A percentile compares a stretch with the other conserved stretches of the same genome.
These are phyloP conservation scores for Thermochaetoides dissita DNA, from an alignment of 2,329 filamentous ascomycete genomes.

Conservation along the genomic window DNA sequence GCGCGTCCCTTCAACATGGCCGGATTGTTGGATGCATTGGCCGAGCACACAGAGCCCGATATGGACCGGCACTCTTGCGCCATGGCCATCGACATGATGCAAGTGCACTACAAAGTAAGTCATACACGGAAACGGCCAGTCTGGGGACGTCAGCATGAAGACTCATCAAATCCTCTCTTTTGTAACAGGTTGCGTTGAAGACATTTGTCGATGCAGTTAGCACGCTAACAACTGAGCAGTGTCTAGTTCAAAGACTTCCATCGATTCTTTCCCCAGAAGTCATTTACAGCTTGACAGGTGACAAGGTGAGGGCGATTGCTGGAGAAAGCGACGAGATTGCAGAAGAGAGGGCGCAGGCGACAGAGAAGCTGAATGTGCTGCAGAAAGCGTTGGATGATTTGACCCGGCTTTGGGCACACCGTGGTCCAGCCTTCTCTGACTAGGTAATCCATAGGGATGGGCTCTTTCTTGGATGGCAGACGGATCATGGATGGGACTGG, in stretches of 20 bases:
- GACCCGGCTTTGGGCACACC: not conserved
- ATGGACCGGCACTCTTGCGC: constrained; percentile 6
- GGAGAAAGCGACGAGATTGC: constrained; percentile 1
- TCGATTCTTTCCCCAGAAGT: constrained; percentile 1
- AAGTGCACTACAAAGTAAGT: constrained; percentile 6
- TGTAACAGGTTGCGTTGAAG: constrained; percentile 1
- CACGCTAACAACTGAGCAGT: constrained; percentile 2
- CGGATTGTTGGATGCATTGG: not conserved
- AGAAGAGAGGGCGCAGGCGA: constrained; percentile 1
- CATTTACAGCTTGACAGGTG: constrained; percentile 1
- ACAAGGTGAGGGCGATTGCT: not conserved
- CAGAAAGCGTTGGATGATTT: constrained; percentile 3
- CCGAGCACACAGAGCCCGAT: constrained; percentile 1
- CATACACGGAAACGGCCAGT: not conserved
- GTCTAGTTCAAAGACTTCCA: constrained; percentile 1
- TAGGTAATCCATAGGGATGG: too few species aligned
- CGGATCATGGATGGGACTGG: too few species aligned
- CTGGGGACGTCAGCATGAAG: not conserved
- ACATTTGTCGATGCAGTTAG: constrained; percentile 2
- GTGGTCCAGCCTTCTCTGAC: not conserved
- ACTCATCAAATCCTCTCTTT: not conserved
- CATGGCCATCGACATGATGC: constrained; percentile 5
- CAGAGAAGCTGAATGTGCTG: constrained; percentile 2
- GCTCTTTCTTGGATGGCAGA: too few species aligned
- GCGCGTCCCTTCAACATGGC: not conserved